A percentile compares a stretch with the other conserved stretches of the same genome.
These are phyloP conservation scores for Mucor mucedo DNA, from an alignment of 371 early-diverging fungal species.

Conservation along the genomic window DNA sequence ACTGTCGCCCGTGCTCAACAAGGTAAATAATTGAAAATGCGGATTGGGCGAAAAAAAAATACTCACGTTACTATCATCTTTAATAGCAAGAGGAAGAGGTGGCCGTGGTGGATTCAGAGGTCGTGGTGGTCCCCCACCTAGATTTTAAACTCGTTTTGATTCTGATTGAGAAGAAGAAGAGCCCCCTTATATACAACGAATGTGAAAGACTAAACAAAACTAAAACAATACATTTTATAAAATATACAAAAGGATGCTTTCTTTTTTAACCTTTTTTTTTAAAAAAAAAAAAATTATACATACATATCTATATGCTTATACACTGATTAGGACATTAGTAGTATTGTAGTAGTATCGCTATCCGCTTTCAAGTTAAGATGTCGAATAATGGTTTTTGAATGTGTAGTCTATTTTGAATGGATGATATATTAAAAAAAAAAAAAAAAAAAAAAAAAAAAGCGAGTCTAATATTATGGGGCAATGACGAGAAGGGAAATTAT, in stretches of 20 bases:
- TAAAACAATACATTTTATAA: conserved; percentile 11
- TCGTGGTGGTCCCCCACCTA: conserved; percentile 38
- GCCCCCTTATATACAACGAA: not conserved
- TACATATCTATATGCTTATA: no score
- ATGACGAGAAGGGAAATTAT: no score
- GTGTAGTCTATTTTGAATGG: not conserved
- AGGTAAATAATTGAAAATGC: conserved; percentile 13
- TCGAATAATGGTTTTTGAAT: no score
- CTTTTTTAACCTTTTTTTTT: not conserved
- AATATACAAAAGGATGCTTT: not conserved
- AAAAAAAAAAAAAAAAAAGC: no score
- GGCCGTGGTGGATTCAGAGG: conserved; percentile 55
- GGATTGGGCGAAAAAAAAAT: not conserved
- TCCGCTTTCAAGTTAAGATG: no score
- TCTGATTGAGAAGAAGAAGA: conserved; percentile 15
- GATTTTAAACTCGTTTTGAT: conserved; percentile 28
- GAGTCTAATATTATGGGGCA: no score
- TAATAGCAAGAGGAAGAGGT: conserved; percentile 56
- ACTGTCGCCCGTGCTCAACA: conserved; percentile 85
- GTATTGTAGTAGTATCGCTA: not conserved
- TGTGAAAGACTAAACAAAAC: conserved; percentile 17
- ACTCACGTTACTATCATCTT: conserved; percentile 9
- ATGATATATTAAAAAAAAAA: no score
- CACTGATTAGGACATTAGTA: not conserved
- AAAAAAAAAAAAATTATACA: not conserved